Evolutionary conservation across 352 stramenopile species (phyloP).

Genomic region (Phytophthora cryptogea): DNA sequence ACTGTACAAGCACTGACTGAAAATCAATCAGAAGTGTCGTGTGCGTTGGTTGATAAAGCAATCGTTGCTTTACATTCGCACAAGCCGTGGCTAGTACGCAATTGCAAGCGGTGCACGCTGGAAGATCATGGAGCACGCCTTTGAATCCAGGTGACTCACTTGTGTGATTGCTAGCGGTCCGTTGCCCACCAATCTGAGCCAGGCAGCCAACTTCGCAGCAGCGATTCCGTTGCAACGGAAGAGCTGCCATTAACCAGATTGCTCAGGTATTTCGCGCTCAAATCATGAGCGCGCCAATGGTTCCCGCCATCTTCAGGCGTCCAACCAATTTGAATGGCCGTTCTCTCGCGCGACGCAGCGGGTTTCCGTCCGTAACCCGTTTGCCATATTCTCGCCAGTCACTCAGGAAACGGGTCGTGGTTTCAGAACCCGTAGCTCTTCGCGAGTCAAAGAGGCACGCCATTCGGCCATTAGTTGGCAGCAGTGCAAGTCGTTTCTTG

Average conservation of each 20-base stretch:
- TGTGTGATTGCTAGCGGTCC: too few relatives aligned
- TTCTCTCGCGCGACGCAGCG: conserved; percentile 5
- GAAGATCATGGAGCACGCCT: too few relatives aligned
- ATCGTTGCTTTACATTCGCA: too few relatives aligned
- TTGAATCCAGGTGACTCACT: too few relatives aligned
- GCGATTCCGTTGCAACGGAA: neutral
- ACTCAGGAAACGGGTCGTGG: neutral
- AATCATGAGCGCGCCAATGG: conserved; percentile 25
- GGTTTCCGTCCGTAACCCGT: conserved; percentile 12
- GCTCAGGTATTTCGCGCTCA: neutral
- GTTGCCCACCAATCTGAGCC: too few relatives aligned
- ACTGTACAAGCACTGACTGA: too few relatives aligned
- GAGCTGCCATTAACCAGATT: too few relatives aligned
- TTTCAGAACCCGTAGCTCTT: conserved; percentile 28
- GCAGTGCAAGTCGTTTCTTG: conserved; percentile 16
- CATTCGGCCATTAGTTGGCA: conserved; percentile 33
- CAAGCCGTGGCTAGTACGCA: too few relatives aligned
- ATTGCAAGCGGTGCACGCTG: too few relatives aligned
- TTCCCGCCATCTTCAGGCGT: conserved; percentile 28
- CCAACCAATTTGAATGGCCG: conserved; percentile 28
- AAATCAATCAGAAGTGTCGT: too few relatives aligned
- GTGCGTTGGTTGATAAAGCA: too few relatives aligned
- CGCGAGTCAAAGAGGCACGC: conserved; percentile 16
- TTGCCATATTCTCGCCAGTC: conserved; percentile 20
- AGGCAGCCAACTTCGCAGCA: neutral